Base-by-base conservation (phyloP, 495 filamentous ascomycete species). In the Arthonia radiata region DNA sequence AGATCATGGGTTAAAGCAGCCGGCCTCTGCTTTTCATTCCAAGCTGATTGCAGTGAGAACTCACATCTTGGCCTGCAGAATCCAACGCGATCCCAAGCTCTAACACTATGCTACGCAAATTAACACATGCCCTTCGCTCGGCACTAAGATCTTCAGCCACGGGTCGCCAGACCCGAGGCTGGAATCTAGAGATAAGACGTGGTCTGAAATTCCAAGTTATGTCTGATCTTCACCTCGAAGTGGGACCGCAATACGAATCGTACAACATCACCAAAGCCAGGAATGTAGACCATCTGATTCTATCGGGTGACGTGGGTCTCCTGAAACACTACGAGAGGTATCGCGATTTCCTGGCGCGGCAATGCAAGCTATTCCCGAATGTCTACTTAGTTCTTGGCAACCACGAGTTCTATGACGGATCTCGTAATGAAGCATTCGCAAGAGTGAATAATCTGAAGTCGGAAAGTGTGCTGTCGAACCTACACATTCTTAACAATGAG, bases 181-280 rank as follows among this genome's bases (percentile, higher is more conserved):
- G n/a, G n/a, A n/a, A n/a, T n/a, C n/a, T n/a, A n/a, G n/a, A n/a
- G n/a, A n/a, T n/a, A n/a, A n/a, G n/a, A n/a, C n/a, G n/a, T n/a
- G n/a, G n/a, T n/a, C n/a, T n/a, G n/a, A n/a, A n/a, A n/a, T 59
- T 65, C 34, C 58, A 65, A 37, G 33, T 63, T 18, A 42, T 67
- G 19, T 65, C 61, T 7, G 60, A 69, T 28, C 56, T 67, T 0
- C 61, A 69, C 37, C 57, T 67, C 0, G 61, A 67, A 30, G 28
- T 64, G 15, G 50, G 49, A 4, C 46, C 50, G 24, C 57, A 61
- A 40, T 67, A 67, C 29, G 28, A 37, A 4, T 43, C 48, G 1
- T 66, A 46, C 26, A 37, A 51, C 26, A 48, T 67, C 14, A 54
- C 61, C 0, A 37, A 42, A 2, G 39, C 41, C 8, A n/a, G n/a